Conservation (phyloP, 2,329 filamentous ascomycete species). For the Cladosporium sphaerospermum region DNA sequence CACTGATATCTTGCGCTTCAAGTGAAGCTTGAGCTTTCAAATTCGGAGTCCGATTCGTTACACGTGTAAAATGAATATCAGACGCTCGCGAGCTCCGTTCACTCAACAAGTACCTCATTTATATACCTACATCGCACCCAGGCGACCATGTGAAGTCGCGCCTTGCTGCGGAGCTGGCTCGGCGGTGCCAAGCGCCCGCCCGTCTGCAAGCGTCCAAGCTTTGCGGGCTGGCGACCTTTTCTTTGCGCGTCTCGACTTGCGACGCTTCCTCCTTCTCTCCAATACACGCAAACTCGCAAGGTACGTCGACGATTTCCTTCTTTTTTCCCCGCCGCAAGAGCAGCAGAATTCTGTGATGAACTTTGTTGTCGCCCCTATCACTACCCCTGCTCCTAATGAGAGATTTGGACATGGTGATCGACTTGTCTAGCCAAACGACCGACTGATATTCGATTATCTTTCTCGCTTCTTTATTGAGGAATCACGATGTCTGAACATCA, state of each 20-base stretch:
- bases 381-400: constrained; percentile 30
- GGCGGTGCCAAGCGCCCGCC: too few relatives aligned
- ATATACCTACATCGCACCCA: background rate
- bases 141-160: background rate
- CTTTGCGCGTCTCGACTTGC: background rate
- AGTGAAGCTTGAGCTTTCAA: too few relatives aligned
- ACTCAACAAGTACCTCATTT: background rate
- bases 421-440: constrained; percentile 58
- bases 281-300: constrained; percentile 12
- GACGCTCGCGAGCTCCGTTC: background rate
- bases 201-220: too few relatives aligned
- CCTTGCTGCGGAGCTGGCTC: background rate
- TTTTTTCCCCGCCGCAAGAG: constrained; percentile 16
- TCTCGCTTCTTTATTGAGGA: background rate
- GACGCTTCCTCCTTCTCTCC: background rate
- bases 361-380: constrained; percentile 58
- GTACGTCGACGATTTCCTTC: constrained; percentile 16
- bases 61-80: background rate
- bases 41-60: too few relatives aligned
- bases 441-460: constrained; percentile 37
- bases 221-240: background rate
- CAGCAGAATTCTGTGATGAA: constrained; percentile 43
- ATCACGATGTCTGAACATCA: background rate
- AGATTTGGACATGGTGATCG: constrained; percentile 46
- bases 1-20: background rate